These are phyloP conservation scores for Przewalskia tangutica DNA, from an alignment of 257 asterid species.

Conservation along the genomic window DNA sequence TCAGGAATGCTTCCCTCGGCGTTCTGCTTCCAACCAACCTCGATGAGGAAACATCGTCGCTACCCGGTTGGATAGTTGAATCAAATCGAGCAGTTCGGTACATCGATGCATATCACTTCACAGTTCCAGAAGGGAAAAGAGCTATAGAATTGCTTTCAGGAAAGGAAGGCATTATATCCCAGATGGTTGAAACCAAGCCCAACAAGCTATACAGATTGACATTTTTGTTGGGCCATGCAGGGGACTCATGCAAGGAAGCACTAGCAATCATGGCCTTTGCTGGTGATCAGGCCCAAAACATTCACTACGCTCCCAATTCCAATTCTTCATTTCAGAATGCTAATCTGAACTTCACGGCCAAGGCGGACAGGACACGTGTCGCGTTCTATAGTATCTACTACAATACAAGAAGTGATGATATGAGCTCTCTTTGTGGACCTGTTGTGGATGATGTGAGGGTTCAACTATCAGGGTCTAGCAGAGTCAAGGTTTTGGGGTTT, in stretches of 20 bases:
- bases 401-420: conserved; percentile 83
- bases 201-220: conserved; percentile 49
- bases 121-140: conserved; percentile 77
- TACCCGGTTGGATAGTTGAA: conserved; percentile 96
- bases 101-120: conserved; percentile 63
- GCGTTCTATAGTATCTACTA: conserved; percentile 88
- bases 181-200: conserved; percentile 81
- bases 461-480: conserved; percentile 29
- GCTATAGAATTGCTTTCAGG: conserved; percentile 81
- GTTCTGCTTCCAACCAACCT: conserved; percentile 90
- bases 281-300: conserved; percentile 52
- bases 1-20: conserved; percentile 75
- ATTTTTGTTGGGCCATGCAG: conserved; percentile 68
- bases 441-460: conserved; percentile 88
- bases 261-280: conserved; percentile 87
- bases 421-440: conserved; percentile 93
- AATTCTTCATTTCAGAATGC: conserved; percentile 51
- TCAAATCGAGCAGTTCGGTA: conserved; percentile 90
- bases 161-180: conserved; percentile 88
- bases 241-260: conserved; percentile 71
- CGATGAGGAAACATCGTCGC: conserved; percentile 69
- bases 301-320: conserved; percentile 43
- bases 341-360: conserved; percentile 63
- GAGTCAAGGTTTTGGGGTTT: conserved; percentile 11
- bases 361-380: conserved; percentile 68